A percentile compares a stretch with the other conserved stretches of the same genome.
Evolutionary conservation across 2,329 filamentous ascomycete genomes (phyloP).

Genomic region (Microdochium bolleyi): DNA sequence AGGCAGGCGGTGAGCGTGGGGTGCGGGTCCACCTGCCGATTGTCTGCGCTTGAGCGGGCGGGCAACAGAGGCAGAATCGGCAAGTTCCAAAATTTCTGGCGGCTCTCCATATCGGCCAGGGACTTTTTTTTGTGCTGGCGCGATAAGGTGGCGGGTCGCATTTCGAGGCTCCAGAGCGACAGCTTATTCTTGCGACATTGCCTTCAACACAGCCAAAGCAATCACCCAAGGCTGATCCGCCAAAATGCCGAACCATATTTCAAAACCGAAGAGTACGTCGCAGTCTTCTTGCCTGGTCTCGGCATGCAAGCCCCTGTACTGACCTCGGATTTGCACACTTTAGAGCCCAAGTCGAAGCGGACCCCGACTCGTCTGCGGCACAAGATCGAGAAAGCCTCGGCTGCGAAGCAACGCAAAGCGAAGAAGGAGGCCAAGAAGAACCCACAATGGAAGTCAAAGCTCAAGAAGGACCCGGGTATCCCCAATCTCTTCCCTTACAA

Average conservation of each 20-base stretch:
- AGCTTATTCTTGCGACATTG: neutral
- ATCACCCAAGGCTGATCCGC: constrained; percentile 3
- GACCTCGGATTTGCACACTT: constrained; percentile 2
- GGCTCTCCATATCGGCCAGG: neutral
- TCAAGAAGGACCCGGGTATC: constrained; percentile 98
- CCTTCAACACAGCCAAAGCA: constrained; percentile 1
- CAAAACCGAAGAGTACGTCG: constrained; percentile 20
- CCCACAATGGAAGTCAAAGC: constrained; percentile 87
- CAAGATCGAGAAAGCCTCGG: constrained; percentile 91
- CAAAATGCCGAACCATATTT: constrained; percentile 19
- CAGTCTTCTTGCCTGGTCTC: neutral
- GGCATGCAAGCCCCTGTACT: neutral
- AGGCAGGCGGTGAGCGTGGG: neutral
- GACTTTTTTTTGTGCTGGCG: neutral
- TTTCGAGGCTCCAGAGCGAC: neutral
- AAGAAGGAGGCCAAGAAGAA: constrained; percentile 92
- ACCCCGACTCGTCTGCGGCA: constrained; percentile 80
- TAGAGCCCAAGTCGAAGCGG: constrained; percentile 94
- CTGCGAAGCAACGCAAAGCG: constrained; percentile 82
- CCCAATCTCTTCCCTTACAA: constrained; percentile 98
- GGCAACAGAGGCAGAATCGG: neutral
- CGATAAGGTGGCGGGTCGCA: neutral
- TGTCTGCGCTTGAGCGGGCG: neutral
- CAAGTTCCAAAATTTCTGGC: neutral
- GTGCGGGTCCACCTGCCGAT: neutral